phyloP scores from a whole-genome alignment of 306 rosid species.

The peach (Prunus persica) region Prunus_persica_NCBIv2 NC_034011.1:25620501-25621000 shows the following conservation, averaged over 20 bases:
- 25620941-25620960: conserved; percentile 32
- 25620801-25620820: conserved; percentile 94
- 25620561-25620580: conserved; percentile 73
- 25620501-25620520: conserved; percentile 76
- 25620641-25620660: conserved; percentile 63
- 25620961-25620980: conserved; percentile 15
- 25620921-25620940: conserved; percentile 25
- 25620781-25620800: conserved; percentile 87
- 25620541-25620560: conserved; percentile 68
- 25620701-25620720: conserved; percentile 45
- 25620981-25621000: background rate
- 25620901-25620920: background rate
- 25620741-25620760: conserved; percentile 96
- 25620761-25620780: conserved; percentile 82
- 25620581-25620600: conserved; percentile 65
- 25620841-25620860: conserved; percentile 97
- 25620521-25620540: conserved; percentile 53
- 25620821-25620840: conserved; percentile 84
- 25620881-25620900: conserved; percentile 30
- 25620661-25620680: conserved; percentile 70
- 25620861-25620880: conserved; percentile 80
- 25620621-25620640: conserved; percentile 56
- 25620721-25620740: conserved; percentile 59
- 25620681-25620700: conserved; percentile 53
- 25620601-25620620: conserved; percentile 88